Evolutionary conservation across 1,284 basidiomycete genomes (phyloP), one percentile per base, ranked within the genome.

Genomic region (Somion occarium): DNA sequence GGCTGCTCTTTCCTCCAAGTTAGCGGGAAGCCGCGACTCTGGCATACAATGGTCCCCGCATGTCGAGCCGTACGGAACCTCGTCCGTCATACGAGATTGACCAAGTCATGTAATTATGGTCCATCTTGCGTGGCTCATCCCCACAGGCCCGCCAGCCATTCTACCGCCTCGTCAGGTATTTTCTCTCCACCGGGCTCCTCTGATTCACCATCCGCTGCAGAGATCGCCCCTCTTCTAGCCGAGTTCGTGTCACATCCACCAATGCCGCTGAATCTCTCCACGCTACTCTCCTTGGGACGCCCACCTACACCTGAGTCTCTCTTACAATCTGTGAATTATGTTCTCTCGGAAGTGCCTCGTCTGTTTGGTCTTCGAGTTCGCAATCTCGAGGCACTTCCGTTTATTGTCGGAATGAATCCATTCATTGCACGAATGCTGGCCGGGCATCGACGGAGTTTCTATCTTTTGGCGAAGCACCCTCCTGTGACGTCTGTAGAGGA

Each of bases 391-490:
- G 70, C 74, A 1, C 74, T 91, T 15, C 88, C 88, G 1, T 91
- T 87, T 68, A 93, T 96, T 47, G 92, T 94, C 37, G 92, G 90
- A 15, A 91, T 88, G 53, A 95, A 96, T 64, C 93, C 93, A 3
- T 92, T 89, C 68, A 81, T 96, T 26, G 79, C 86, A 5, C 82
- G 79, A 51, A 85, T 85, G 5, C 76, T 93, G 50, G 73, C 85
- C 51, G 76, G 87, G 11, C 91, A 93, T 69, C 76, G 82, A 56
- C 76, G 81, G 27, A 87, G 86, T 61, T 93, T 95, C 64, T 72
- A 79, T 51, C 81, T 80, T 59, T 73, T 94, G 24, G 83, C 86
- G 20, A 84, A 75, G 18, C 80, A 91, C 61, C 83, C 86, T 9
- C 72, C 76, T 2, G 82, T 92, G 48, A 77, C 67, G 44, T 80